Conservation (phyloP, 441 rosid genomes). For the Lagerstroemia fauriei region DNA sequence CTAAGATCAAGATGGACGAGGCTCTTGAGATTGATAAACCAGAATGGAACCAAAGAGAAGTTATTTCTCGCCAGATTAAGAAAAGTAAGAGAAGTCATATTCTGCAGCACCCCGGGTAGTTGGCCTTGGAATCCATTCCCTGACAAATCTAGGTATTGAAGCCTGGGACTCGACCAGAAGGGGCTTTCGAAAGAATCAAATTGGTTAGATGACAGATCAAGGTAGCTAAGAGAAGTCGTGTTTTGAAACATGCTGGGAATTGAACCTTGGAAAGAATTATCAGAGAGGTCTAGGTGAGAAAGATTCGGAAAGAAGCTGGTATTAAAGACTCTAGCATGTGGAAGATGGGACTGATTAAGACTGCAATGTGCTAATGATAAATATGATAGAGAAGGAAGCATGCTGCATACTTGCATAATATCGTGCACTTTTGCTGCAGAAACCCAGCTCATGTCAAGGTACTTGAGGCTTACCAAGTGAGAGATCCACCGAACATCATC, state of each 20-base stretch:
- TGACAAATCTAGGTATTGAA: not conserved
- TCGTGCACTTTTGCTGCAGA: not conserved
- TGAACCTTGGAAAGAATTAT: rapidly evolving
- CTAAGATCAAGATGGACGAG: constrained; percentile 6
- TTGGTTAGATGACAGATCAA: not conserved
- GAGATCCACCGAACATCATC: constrained; percentile 1
- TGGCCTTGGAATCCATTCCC: not conserved
- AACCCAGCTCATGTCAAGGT: not conserved
- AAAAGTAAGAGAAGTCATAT: not conserved
- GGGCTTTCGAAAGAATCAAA: constrained; percentile 1
- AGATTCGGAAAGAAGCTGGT: not conserved
- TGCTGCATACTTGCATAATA: not conserved
- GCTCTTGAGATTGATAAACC: not conserved
- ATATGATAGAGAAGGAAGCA: constrained; percentile 4
- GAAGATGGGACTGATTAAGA: not conserved
- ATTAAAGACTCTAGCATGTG: not conserved
- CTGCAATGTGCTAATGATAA: not conserved
- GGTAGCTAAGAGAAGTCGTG: not conserved
- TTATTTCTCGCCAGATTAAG: not conserved
- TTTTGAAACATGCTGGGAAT: not conserved
- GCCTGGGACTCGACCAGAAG: not conserved
- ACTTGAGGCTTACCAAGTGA: not conserved
- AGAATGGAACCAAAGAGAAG: not conserved
- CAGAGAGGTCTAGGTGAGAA: not conserved
- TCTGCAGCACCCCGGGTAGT: rapidly evolving